Base-by-base conservation (phyloP, 768 basidiomycete species). In the Lyophyllum decastes region DNA sequence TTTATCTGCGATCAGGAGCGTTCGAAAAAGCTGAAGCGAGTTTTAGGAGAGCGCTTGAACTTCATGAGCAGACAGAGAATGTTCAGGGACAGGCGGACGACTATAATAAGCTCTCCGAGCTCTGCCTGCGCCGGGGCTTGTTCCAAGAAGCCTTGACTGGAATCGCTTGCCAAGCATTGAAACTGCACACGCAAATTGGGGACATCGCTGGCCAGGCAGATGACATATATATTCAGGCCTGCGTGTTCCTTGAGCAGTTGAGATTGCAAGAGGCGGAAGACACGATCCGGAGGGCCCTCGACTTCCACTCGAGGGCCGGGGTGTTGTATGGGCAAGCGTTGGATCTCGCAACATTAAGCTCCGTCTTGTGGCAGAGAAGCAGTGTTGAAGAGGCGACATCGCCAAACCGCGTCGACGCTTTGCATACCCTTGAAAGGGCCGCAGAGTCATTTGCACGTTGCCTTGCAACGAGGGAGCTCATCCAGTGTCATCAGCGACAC, bases 171-270 rank as follows among this genome's bases (percentile, higher is more conserved):
- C 47, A 54, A 0, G 67, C 64, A 1, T 35, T 62, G 47, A 61
- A 57, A 11, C 52, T 69, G 3, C 67, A 71, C 41, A 59, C 60
- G 21, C 55, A 66, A 38, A 62, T 67, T 44, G 64, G 57, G 3
- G 63, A 69, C 26, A 51, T 58, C 26, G 54, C 34, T 1, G 68
- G 70, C 8, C 68, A 71, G 57, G 68, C 63, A 16, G 62, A 71
- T 49, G 70, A 67, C 53, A 35, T 71, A 19, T 67, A 68, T 52
- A 48, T 69, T 11, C 70, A 67, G 55, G 65, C 62, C 12, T 62
- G 62, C 26, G 61, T 69, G 19, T 68, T 62, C 57, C 58, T 68
- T 7, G 58, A 64, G 24, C 64, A 66, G 43, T 54, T 48, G 16
- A 57, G 65, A 30, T 54, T 66, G 17, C 27, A 55, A 1, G 66